Evolutionary conservation across 345 rosid genomes (phyloP), one percentile per base, ranked within the genome.

Genomic region (Populus tremula): DNA sequence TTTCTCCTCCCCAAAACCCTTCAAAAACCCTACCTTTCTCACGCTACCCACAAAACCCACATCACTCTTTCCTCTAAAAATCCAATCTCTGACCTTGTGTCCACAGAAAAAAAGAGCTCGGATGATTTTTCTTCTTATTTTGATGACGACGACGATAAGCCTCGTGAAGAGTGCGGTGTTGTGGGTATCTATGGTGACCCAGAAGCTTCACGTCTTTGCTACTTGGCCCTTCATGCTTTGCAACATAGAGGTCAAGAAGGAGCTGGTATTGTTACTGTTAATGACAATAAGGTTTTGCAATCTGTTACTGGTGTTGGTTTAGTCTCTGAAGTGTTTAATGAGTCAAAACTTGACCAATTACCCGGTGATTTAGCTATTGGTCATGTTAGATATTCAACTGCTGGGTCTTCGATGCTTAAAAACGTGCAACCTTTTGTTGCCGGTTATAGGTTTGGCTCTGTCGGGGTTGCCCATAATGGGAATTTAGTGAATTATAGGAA

Each of bases 191-290:
- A 83, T 69, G 99, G 96, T 13, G 98, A 96, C 83, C 82, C 98
- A 0, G 99, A 96, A 69, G 98, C 98, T 70, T 87, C 99, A 0
- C 93, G 97, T 16, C 91, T 96, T 77, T 92, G 94, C 84, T 96
- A 91, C 83, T 71, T 96, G 79, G 99, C 98, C 0, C 97, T 96
- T 38, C 99, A 93, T 76, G 96, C 98, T 16, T 87, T 96, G 73
- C 99, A 96, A 71, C 99, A 96, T 72, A 96, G 99, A 53, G 99
- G 99, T 9, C 99, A 96, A 77, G 99, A 96, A 86, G 99, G 99
- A 29, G 99, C 99, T 69, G 99, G 99, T 76, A 96, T 96, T 71
- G 99, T 96, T 27, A 85, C 99, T 1, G 97, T 93, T 13, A 85
- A 87, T 35, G 75, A 88, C 31, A 86, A 23, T 59, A 59, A 90